phyloP scores from a whole-genome alignment of 805 yeast species.

The Nakazawaea populi region DNA sequence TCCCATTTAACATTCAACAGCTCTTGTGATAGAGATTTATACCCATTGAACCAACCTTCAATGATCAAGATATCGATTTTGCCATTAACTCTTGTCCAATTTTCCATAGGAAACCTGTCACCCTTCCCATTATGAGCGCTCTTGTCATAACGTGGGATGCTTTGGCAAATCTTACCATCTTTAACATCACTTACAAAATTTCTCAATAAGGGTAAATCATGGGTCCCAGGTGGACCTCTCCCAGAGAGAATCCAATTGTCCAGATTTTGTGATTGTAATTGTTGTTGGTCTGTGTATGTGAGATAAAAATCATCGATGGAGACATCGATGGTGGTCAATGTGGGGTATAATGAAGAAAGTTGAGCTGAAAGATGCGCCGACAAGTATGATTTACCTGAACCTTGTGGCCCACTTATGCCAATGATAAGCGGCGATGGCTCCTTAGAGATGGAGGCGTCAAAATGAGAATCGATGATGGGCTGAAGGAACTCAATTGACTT shows the following conservation, averaged over 20 bases:
- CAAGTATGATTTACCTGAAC: slow-evolving; percentile 67
- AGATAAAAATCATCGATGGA: slow-evolving; percentile 88
- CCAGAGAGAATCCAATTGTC: slow-evolving; percentile 58
- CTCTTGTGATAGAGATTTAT: slow-evolving; percentile 32
- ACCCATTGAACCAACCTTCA: slow-evolving; percentile 97
- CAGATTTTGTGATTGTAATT: slow-evolving; percentile 31
- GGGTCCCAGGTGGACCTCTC: slow-evolving; percentile 93
- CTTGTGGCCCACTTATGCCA: slow-evolving; percentile 71
- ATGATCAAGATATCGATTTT: slow-evolving; percentile 60
- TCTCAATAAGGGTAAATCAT: slow-evolving; percentile 52
- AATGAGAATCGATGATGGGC: slow-evolving; percentile 21
- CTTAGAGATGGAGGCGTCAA: neutral
- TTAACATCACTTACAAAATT: slow-evolving; percentile 27
- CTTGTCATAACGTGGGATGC: slow-evolving; percentile 74
- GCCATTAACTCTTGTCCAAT: slow-evolving; percentile 30
- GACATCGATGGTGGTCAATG: slow-evolving; percentile 36
- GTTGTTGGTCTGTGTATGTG: slow-evolving; percentile 53
- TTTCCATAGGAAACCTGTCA: slow-evolving; percentile 45
- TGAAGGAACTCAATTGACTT: slow-evolving; percentile 21
- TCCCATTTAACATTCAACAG: slow-evolving; percentile 24
- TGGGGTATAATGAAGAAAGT: slow-evolving; percentile 29
- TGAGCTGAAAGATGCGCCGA: slow-evolving; percentile 33
- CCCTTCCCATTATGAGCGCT: slow-evolving; percentile 69
- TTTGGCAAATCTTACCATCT: slow-evolving; percentile 21
- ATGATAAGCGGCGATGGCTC: slow-evolving; percentile 32